A percentile compares a stretch with the other conserved stretches of the same genome.
These are phyloP conservation scores for Colletotrichum truncatum DNA, from an alignment of 2,329 filamentous ascomycete species.

Conservation along the genomic window DNA sequence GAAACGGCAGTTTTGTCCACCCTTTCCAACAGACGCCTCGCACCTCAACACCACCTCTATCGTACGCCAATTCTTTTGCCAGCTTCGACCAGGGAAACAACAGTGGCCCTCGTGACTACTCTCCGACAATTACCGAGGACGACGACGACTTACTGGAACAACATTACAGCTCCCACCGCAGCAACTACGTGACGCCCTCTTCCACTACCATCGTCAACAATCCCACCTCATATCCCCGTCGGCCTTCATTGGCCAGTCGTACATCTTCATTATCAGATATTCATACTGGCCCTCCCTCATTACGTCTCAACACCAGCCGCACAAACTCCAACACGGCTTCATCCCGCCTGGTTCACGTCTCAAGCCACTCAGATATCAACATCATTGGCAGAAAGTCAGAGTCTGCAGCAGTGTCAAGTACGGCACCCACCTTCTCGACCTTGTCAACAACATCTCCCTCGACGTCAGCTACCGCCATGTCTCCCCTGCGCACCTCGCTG, in stretches of 20 bases:
- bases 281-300: slow-evolving; percentile 37
- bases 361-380: slow-evolving; percentile 60
- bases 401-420: slow-evolving; percentile 36
- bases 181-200: slow-evolving; percentile 34
- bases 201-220: slow-evolving; percentile 36
- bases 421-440: slow-evolving; percentile 38
- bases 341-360: slow-evolving; percentile 51
- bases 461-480: slow-evolving; percentile 47
- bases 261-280: slow-evolving; percentile 51
- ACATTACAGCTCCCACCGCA: slow-evolving; percentile 14
- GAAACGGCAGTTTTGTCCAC: slow-evolving; percentile 65
- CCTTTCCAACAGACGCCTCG: slow-evolving; percentile 72
- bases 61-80: slow-evolving; percentile 65
- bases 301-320: slow-evolving; percentile 51
- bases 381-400: slow-evolving; percentile 36
- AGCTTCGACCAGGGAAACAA: slow-evolving; percentile 52
- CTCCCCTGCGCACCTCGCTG: slow-evolving; percentile 66
- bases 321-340: slow-evolving; percentile 34
- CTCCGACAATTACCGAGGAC: slow-evolving; percentile 64
- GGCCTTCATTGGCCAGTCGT: slow-evolving; percentile 49
- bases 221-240: slow-evolving; percentile 37
- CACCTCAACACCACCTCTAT: slow-evolving; percentile 67
- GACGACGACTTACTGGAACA: slow-evolving; percentile 48
- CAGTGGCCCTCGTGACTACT: slow-evolving; percentile 56
- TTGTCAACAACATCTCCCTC: slow-evolving; percentile 44